A percentile compares a stretch with the other conserved stretches of the same genome.
Evolutionary conservation across 768 basidiomycete genomes (phyloP).

Genomic region (Auricularia sp.): DNA sequence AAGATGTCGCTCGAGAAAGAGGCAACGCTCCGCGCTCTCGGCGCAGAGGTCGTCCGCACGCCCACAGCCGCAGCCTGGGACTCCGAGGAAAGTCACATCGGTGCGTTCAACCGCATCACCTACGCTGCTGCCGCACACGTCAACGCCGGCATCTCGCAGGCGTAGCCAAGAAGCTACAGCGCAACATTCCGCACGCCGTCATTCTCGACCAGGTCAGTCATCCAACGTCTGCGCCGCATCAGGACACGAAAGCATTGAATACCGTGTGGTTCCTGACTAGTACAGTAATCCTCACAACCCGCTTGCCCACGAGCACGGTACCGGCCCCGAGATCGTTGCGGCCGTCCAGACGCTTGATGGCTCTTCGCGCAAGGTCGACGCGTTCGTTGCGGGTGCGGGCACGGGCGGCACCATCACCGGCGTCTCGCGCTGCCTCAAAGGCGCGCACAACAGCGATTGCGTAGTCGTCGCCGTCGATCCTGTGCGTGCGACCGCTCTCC

Average conservation of each 20-base stretch:
- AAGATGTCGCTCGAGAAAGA: slow-evolving; percentile 64
- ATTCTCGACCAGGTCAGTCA: slow-evolving; percentile 73
- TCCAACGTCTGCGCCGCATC: slow-evolving; percentile 16
- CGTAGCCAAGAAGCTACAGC: slow-evolving; percentile 66
- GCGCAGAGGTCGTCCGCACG: slow-evolving; percentile 90
- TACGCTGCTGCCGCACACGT: neutral
- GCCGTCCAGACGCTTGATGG: slow-evolving; percentile 55
- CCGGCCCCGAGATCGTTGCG: slow-evolving; percentile 85
- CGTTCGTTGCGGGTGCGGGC: slow-evolving; percentile 77
- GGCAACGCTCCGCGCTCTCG: slow-evolving; percentile 79
- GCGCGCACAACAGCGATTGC: slow-evolving; percentile 60
- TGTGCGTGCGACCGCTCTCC: slow-evolving; percentile 32
- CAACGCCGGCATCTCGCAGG: slow-evolving; percentile 33
- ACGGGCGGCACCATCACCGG: slow-evolving; percentile 97
- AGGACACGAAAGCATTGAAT: slow-evolving; percentile 15
- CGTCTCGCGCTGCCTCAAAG: slow-evolving; percentile 67
- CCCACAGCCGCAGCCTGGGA: slow-evolving; percentile 86
- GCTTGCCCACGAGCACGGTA: slow-evolving; percentile 80
- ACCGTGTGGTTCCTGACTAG: slow-evolving; percentile 10
- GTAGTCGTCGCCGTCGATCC: slow-evolving; percentile 86
- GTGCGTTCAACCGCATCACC: slow-evolving; percentile 38
- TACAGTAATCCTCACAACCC: slow-evolving; percentile 56
- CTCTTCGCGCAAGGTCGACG: slow-evolving; percentile 70
- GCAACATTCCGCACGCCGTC: slow-evolving; percentile 71
- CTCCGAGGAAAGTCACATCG: slow-evolving; percentile 84